Base-by-base conservation (phyloP, 1,139 yeast genomes). In the Petasospora rhodanensis region DNA sequence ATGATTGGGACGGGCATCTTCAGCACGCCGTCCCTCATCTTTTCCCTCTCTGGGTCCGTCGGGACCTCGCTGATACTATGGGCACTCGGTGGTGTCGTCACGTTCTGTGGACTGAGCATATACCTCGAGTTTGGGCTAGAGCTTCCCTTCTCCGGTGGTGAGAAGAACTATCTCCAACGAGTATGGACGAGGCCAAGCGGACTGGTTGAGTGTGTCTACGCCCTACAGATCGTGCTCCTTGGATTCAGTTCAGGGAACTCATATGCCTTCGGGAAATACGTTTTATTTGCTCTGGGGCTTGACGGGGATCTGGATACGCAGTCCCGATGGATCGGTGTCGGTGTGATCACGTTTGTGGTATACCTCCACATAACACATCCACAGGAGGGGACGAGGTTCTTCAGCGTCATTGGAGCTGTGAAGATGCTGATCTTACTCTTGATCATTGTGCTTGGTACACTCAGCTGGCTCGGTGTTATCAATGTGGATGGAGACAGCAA, bases 1-100 rank as follows among this genome's bases (percentile, higher is more conserved):
- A 70, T 70, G 69, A 62, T 70, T 6, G 76, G 76, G 0, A 70
- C 76, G 0, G 76, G 75, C 2, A 68, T 70, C 18, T 70, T 68
- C 46, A 64, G 64, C 54, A 69, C 71, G 12, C 76, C 76, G 0
- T 61, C 73, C 2, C 61, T 70, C 27, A 68, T 70, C 14, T 66
- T 65, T 42, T 61, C 62, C 32, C 55, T 68, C 28, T 56, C 62
- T 26, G 75, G 75, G 2, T 65, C 66, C 28, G 64, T 68, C 6
- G 66, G 67, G 1, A 45, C 65, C 3, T 66, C 64, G 28, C 49
- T 70, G 12, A 30, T 47, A 4, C 46, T 70, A n/a, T 70, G 72
- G 65, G 34, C 64, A 0, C 18, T 66, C 2, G 75, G 75, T 5
- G 73, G 73, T 11, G 34, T 68, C 11, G 60, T 70, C 16, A 62